Conservation (phyloP, 2,329 filamentous ascomycete genomes). For the Gnomoniopsis smithogilvyi region DNA sequence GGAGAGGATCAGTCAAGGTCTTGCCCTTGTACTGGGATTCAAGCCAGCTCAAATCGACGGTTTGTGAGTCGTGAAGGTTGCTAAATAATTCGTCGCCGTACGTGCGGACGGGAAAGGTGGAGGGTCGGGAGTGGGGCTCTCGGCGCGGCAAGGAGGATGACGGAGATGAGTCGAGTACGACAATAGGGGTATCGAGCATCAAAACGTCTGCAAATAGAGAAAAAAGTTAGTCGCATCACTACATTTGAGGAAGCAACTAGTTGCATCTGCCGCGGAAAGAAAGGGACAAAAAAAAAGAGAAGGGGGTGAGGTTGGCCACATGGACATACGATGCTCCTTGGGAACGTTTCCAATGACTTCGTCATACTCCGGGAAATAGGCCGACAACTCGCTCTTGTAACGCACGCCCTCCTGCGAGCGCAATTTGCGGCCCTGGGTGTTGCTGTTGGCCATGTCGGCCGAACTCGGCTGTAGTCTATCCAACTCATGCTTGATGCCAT, state of each 20-base stretch:
- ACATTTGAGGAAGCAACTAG: no score
- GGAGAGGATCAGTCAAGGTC: constrained; percentile 49
- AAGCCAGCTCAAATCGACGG: constrained; percentile 54
- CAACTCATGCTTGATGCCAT: constrained; percentile 61
- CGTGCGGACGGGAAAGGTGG: constrained; percentile 41
- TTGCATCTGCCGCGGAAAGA: no score
- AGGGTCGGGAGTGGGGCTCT: constrained; percentile 20
- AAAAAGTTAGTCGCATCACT: constrained; percentile 14
- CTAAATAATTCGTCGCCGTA: constrained; percentile 56
- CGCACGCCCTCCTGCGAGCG: constrained; percentile 81
- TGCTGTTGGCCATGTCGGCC: constrained; percentile 41
- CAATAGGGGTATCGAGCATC: constrained; percentile 68
- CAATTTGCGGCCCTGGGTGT: constrained; percentile 66
- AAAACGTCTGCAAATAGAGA: constrained; percentile 58
- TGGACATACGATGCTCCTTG: constrained; percentile 68
- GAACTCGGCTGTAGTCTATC: constrained; percentile 50
- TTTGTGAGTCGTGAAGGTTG: constrained; percentile 54
- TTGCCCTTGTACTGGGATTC: constrained; percentile 43
- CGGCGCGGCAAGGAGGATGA: constrained; percentile 24
- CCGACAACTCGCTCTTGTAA: constrained; percentile 86
- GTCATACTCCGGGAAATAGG: constrained; percentile 92
- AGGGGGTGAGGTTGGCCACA: not conserved
- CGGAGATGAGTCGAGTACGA: constrained; percentile 58
- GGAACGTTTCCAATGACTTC: constrained; percentile 85
- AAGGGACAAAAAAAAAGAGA: no score